Conservation (phyloP, 2,329 filamentous ascomycete genomes). For the Venturia effusa region DNA sequence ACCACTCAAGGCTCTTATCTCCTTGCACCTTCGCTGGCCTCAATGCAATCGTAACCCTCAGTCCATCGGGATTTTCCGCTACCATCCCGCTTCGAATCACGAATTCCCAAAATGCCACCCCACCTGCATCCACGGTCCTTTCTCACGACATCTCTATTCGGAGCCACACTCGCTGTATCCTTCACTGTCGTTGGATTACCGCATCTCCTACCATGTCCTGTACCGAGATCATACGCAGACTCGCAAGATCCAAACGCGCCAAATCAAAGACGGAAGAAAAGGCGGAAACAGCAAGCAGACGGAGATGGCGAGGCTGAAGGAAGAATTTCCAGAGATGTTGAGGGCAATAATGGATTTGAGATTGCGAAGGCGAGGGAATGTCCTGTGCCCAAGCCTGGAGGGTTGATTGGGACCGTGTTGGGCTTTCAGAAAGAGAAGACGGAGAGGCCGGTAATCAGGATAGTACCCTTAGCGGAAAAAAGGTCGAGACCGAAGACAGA, state of each 20-base stretch:
- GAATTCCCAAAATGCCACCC: conserved; percentile 32
- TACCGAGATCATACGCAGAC: conserved; percentile 63
- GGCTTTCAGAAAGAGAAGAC: conserved; percentile 40
- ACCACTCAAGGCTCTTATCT: neutral
- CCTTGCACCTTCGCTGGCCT: neutral
- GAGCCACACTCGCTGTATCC: conserved; percentile 77
- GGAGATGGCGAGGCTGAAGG: neutral
- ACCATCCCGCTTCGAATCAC: conserved; percentile 11
- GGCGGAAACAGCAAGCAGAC: conserved; percentile 30
- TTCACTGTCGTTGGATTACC: conserved; percentile 89
- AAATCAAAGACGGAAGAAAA: conserved; percentile 24
- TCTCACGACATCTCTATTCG: conserved; percentile 89
- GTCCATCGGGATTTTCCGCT: conserved; percentile 11
- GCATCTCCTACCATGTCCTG: conserved; percentile 84
- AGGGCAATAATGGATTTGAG: conserved; percentile 6
- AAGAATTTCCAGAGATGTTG: conserved; percentile 12
- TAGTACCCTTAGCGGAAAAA: neutral
- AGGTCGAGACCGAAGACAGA: neutral
- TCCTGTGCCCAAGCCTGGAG: conserved; percentile 82
- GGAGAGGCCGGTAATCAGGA: conserved; percentile 5
- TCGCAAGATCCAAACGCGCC: conserved; percentile 26
- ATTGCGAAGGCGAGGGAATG: conserved; percentile 55
- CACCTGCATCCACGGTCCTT: conserved; percentile 87
- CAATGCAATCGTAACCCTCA: neutral
- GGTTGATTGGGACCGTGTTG: conserved; percentile 63